Base-by-base conservation (phyloP, 1,284 basidiomycete species). In the Meripilus lineatus region DNA sequence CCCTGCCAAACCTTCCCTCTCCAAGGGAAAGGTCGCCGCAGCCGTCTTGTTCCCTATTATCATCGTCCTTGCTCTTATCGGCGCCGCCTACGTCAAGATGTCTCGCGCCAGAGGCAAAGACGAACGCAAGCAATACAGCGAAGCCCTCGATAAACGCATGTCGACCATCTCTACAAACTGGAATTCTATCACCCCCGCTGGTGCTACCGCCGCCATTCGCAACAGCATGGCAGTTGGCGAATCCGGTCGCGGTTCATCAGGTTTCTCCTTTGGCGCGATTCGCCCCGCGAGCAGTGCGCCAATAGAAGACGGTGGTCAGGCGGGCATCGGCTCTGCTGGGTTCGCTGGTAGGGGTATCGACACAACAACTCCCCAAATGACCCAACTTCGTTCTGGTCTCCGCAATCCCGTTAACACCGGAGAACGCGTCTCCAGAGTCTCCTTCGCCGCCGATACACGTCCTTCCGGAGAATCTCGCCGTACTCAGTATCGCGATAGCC, bases 61-160 rank as follows among this genome's bases (percentile, higher is more conserved):
- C 20, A 34, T 53, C 40, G 33, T 53, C 24, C 32, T 44, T 13
- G 51, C 34, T 17, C 36, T 53, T n/a, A 32, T 47, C 18, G 45
- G 33, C 26, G 51, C 17, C 13, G 38, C 44, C 2, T 52, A 50
- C 43, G 49, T 53, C 47, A 44, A 33, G 28, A 50, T 46, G 18
- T 46, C 40, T 13, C 43, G 49, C 20, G n/a, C 42, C 40, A 37
- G 46, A 37, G 41, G 30, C 42, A 49, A 45, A 39, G 46, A 49
- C 20, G 30, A 48, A 11, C 46, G 45, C 30, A 41, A 48, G 44
- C 35, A 45, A 23, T 53, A 40, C 37, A 53, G 38, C 40, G 40
- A 50, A 40, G 46, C 43, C 84, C 64, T 93, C 64, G 82, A 91
- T 71, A 78, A 81, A 66, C 81, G 90, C 58, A 90, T 91, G 89